phyloP scores from a whole-genome alignment of 352 stramenopile species.

The Phytopythium chamaehyphon region DNA sequence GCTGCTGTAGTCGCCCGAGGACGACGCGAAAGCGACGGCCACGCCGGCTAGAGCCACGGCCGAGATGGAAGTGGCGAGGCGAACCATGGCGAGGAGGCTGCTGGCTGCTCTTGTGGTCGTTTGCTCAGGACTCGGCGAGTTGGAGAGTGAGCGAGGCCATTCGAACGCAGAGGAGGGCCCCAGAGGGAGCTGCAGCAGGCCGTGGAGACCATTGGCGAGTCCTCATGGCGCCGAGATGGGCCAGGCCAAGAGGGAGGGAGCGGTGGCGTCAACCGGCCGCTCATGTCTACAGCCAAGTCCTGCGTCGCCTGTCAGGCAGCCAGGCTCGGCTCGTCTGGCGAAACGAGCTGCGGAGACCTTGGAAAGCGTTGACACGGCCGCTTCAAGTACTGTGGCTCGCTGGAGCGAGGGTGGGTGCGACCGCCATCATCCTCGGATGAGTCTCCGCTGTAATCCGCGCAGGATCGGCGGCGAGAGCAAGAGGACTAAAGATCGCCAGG shows the following conservation, averaged over 20 bases:
- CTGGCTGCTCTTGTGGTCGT: no score
- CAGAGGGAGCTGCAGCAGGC: neutral
- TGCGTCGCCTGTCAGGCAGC: neutral
- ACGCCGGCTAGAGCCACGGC: neutral
- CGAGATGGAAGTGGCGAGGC: neutral
- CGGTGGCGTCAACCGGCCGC: no score
- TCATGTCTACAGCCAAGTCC: no score
- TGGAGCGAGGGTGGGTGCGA: neutral
- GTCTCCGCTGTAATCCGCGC: neutral
- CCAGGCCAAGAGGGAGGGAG: neutral
- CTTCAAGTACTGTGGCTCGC: no score
- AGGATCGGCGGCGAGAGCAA: no score
- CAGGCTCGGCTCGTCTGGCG: constrained; percentile 2
- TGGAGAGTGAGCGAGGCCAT: no score
- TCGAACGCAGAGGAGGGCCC: neutral
- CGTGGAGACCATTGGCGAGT: neutral
- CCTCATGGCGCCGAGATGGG: neutral
- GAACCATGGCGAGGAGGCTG: neutral
- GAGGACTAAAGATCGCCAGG: neutral
- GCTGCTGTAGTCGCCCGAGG: no score
- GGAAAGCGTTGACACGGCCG: neutral
- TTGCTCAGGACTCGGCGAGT: no score
- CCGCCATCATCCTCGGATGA: constrained; percentile 5
- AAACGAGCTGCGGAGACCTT: constrained; percentile 1
- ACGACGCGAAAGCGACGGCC: neutral